Base-by-base conservation (phyloP, 2,329 filamentous ascomycete genomes). In the Diaporthe capsici region DNA sequence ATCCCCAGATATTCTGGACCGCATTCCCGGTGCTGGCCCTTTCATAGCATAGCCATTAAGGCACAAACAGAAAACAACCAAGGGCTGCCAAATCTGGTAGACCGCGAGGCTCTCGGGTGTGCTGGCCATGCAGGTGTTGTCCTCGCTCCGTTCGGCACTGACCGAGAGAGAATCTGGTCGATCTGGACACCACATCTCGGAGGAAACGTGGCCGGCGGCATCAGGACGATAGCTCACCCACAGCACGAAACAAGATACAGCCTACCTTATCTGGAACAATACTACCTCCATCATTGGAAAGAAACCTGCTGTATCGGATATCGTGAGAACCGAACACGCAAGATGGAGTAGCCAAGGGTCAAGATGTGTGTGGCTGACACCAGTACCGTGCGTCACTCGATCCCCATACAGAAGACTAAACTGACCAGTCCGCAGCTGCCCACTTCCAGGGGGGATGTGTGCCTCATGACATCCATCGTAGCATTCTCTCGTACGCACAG, bases 341-440 rank as follows among this genome's bases (percentile, higher is more conserved):
- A 55, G 31, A 55, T 70, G 49, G 61, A 70, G n/a, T 42, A 17
- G 65, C 47, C 65, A 68, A 68, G 65, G 65, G 47, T 68, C 31
- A 68, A 39, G 65, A 68, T 53, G 57, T 51, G 44, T 68, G 65
- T 68, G 65, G 65, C 65, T 70, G 65, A 70, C n/a, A 70, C 49
- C n/a, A 22, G 13, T 70, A 70, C 47, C 65, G 65, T 70, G 65
- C 65, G 65, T 70, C 49, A 70, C 65, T 70, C 63, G 22, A 42
- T n/a, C 20, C 65, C 65, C 65, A 55, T 25, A 70, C 65, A 42
- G 65, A 70, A 55, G 65, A 70, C 65, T 39, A 70, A 55, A 42
- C 65, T 70, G 49, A 42, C 65, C 65, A 70, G 22, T 68, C 65
- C 47, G 15, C 47, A 68, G 47, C 65, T 20, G 65, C 65, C 65